A percentile compares a stretch with the other conserved stretches of the same genome.
phyloP scores from a whole-genome alignment of 257 asterid genomes.

The Nicotiana sylvestris region DNA sequence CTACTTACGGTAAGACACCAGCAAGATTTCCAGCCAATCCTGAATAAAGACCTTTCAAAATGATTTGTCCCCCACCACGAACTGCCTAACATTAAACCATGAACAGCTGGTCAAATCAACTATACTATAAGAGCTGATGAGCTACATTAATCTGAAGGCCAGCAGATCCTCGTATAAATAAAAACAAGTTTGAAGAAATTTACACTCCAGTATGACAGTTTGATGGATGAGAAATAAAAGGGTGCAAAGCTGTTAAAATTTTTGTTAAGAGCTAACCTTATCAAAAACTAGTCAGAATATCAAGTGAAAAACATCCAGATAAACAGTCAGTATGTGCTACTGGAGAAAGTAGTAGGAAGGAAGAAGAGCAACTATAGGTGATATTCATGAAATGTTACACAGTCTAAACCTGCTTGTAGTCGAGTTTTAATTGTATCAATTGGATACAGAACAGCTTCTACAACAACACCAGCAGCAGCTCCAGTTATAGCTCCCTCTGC shows the following conservation, averaged over 20 bases:
- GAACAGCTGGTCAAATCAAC: constrained; percentile 15
- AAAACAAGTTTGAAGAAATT: background rate
- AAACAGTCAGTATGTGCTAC: background rate
- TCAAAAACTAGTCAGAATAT: background rate
- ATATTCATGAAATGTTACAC: background rate
- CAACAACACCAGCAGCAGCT: constrained; percentile 66
- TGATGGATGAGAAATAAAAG: background rate
- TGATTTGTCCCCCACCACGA: constrained; percentile 56
- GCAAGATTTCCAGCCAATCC: constrained; percentile 68
- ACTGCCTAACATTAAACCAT: constrained; percentile 41
- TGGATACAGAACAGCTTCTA: constrained; percentile 57
- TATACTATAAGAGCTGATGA: background rate
- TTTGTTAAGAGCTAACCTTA: background rate
- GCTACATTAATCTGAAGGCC: background rate
- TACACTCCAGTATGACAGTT: background rate
- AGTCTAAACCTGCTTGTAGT: constrained; percentile 52
- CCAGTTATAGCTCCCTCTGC: constrained; percentile 69
- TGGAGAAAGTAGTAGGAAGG: background rate
- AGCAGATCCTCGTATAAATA: background rate
- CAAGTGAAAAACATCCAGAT: background rate
- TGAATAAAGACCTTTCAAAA: constrained; percentile 62
- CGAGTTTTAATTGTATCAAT: constrained; percentile 75
- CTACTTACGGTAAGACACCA: constrained; percentile 71
- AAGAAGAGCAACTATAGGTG: background rate
- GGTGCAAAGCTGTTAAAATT: background rate